These are phyloP conservation scores for Pythium vanterpoolii DNA, from an alignment of 352 stramenopile species.

Conservation along the genomic window DNA sequence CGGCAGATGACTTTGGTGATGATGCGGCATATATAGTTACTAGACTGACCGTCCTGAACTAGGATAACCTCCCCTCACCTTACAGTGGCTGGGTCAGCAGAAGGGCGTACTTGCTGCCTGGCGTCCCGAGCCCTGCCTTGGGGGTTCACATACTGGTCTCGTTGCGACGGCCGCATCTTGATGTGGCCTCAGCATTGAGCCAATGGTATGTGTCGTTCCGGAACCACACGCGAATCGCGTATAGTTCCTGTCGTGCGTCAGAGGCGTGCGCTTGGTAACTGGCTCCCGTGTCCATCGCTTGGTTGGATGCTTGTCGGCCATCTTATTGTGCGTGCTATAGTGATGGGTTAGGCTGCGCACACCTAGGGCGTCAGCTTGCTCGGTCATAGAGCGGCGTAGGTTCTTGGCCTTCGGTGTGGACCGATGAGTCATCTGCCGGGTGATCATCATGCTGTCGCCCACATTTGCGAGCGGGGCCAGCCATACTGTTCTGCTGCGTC, in stretches of 20 bases:
- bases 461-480: background rate
- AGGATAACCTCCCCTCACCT: too few relatives aligned
- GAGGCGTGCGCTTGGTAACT: background rate
- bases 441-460: slow-evolving; percentile 14
- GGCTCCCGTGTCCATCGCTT: background rate
- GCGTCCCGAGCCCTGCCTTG: too few relatives aligned
- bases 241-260: background rate
- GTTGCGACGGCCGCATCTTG: too few relatives aligned
- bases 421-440: background rate
- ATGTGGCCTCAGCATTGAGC: too few relatives aligned
- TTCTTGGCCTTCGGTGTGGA: background rate
- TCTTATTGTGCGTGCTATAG: slow-evolving; percentile 11
- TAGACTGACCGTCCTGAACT: too few relatives aligned
- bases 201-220: background rate
- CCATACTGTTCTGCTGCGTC: background rate
- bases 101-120: too few relatives aligned
- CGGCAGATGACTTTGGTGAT: too few relatives aligned
- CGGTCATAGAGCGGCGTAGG: background rate
- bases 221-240: background rate
- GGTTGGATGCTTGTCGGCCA: slow-evolving; percentile 12
- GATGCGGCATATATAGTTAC: too few relatives aligned
- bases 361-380: background rate
- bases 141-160: too few relatives aligned
- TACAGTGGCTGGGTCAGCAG: too few relatives aligned
- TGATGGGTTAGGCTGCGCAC: background rate